Evolutionary conservation across 106 monocot species (phyloP), one percentile per base, ranked within the genome.

Genomic region (Allium fistulosum): DNA sequence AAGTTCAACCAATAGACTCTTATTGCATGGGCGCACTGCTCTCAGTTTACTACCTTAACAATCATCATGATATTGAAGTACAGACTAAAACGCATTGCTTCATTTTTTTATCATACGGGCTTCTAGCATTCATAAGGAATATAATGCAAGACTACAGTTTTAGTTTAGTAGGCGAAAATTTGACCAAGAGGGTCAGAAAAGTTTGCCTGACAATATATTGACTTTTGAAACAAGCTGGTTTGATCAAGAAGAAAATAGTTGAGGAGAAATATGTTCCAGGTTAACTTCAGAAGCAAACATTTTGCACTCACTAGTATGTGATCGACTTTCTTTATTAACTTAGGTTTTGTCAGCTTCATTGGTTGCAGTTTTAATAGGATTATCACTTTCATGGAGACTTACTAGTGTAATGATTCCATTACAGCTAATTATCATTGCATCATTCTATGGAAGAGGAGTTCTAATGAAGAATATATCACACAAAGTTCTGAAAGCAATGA

Each of bases 1-100:
- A 8, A 1, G 49, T 65, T 47, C 64, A 65, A 17, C 64, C 64
- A 48, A 17, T 49, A 49, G 16, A 65, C 48, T 65, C 64, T 49
- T 65, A 65, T 49, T 65, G 46, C 64, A 65, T 49, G 48, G 64
- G 64, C 11, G 46, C 17, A 48, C 47, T 65, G 8, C 64, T 65
- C 10, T 65, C 64, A 8, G 6, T 49, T 28, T 65, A 49, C 48
- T 65, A 8, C 64, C 13, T 49, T 17, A 49, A 17, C 15, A 10
- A 65, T 49, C 64, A 65, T 10, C 64, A 65, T 48, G 64, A 65
- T 65, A 49, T 65, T 49, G 16, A 16, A 65, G 64, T 49, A 65
- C 47, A 64, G 7, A 65, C 64, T 48, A 65, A 17, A 16, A 65
- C 48, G 1, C 49, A 48, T 49, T 48, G 64, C 13, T 17, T 65